Evolutionary conservation across 225 moss, liverwort and hornwort genomes (phyloP).

Genomic region (Takakia lepidozioides): DNA sequence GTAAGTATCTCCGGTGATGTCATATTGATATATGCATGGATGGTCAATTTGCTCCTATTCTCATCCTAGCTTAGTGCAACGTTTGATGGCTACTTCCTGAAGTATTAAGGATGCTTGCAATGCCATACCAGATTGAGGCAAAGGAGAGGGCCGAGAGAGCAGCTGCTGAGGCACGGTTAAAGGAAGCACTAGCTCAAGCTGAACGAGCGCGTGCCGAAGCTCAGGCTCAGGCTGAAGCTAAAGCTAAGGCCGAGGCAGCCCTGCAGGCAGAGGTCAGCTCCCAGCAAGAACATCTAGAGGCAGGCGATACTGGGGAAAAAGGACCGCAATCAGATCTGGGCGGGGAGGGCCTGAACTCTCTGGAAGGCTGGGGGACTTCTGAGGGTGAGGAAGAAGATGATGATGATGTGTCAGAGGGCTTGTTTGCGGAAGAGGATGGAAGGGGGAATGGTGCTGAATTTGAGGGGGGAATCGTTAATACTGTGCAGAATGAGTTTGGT

Average conservation of each 20-base stretch:
- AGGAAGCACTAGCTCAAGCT: constrained; percentile 80
- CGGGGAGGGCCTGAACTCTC: constrained; percentile 39
- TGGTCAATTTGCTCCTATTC: no score
- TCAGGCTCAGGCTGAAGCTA: constrained; percentile 54
- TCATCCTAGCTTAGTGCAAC: no score
- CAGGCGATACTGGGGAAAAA: constrained; percentile 31
- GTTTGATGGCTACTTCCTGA: no score
- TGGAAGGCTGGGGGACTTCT: constrained; percentile 52
- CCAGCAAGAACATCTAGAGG: constrained; percentile 38
- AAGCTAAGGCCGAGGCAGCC: constrained; percentile 64
- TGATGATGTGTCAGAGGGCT: constrained; percentile 19
- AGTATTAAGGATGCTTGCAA: no score
- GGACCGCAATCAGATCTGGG: constrained; percentile 27
- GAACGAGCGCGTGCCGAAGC: constrained; percentile 86
- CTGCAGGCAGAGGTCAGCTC: constrained; percentile 63
- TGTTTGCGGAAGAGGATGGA: constrained; percentile 29
- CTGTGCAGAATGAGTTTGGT: neutral
- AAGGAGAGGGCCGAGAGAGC: constrained; percentile 91
- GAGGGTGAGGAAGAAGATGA: constrained; percentile 59
- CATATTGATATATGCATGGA: no score
- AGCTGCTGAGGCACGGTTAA: constrained; percentile 72
- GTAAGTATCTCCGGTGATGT: no score
- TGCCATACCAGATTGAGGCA: constrained; percentile 94
- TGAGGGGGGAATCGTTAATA: constrained; percentile 9
- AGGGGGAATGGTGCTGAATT: constrained; percentile 21